Percentiles rank a stretch among this genome's conserved stretches.
phyloP scores from a whole-genome alignment of 1,284 basidiomycete species.

The Apiotrichum veenhuisii region DNA sequence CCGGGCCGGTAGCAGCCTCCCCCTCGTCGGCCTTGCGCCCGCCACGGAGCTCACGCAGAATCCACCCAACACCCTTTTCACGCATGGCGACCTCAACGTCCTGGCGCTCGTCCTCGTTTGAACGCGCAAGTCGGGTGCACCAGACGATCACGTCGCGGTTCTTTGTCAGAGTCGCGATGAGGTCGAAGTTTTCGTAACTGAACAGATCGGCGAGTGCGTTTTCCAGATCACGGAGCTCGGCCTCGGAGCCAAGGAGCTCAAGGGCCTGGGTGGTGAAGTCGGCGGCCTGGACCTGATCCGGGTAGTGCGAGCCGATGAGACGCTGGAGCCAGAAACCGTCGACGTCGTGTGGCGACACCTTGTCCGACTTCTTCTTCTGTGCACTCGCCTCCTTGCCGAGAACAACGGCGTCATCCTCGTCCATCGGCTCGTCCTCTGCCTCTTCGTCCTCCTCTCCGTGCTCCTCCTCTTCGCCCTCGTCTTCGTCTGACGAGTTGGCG shows the following conservation, averaged over 20 bases:
- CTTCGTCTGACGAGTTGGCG: constrained; percentile 54
- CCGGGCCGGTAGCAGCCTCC: constrained; percentile 52
- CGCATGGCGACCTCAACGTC: constrained; percentile 98
- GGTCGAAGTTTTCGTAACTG: constrained; percentile 85
- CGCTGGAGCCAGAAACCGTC: constrained; percentile 99
- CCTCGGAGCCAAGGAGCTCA: constrained; percentile 83
- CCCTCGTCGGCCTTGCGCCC: constrained; percentile 57
- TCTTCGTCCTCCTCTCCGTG: constrained; percentile 55
- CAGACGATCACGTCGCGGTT: constrained; percentile 96
- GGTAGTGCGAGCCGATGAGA: constrained; percentile 81
- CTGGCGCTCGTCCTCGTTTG: constrained; percentile 82
- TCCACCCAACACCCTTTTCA: constrained; percentile 95
- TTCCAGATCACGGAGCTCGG: constrained; percentile 87
- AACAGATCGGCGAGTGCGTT: constrained; percentile 97
- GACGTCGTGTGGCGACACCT: constrained; percentile 82
- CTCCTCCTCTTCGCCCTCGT: constrained; percentile 70
- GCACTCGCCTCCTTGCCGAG: constrained; percentile 56
- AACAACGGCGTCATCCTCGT: constrained; percentile 56
- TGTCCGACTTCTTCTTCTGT: constrained; percentile 54
- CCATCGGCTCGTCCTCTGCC: constrained; percentile 54
- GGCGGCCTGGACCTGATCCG: constrained; percentile 89
- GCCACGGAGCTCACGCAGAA: constrained; percentile 79
- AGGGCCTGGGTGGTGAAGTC: constrained; percentile 86
- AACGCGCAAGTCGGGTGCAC: constrained; percentile 94
- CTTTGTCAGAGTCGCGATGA: constrained; percentile 86